Base-by-base conservation (phyloP, 2,329 filamentous ascomycete species). In the Macroventuria anomochaeta region DNA sequence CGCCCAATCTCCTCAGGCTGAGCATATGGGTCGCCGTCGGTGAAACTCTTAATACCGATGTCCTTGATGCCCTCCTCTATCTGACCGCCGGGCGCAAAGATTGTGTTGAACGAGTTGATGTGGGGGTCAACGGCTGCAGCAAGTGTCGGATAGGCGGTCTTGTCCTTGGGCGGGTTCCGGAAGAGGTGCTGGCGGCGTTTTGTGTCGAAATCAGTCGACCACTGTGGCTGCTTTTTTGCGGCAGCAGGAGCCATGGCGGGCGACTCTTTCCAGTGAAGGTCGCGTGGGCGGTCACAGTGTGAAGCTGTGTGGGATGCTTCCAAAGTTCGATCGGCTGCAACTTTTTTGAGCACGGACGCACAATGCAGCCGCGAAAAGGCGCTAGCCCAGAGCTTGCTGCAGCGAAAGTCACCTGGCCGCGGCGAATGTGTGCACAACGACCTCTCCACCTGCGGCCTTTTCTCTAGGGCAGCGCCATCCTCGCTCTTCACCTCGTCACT, bases 51-150 rank as follows among this genome's bases (percentile, higher is more conserved):
- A 59, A 85, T 89, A 68, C 93, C 95, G 77, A 99, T 97, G 72
- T 99, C 95, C 69, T 85, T 85, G 56, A 97, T 75, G 11, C 84
- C 92, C 61, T 91, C 87, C 42, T 89, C 85, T 47, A 99, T 74
- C 46, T 88, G 80, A 46, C 90, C 91, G 75, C 88, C 83, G 53
- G 83, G 81, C 26, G 87, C 85, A 72, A 97, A 96, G 40, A 97
- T 82, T 46, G 87, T 87, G 80, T 99, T 96, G 85, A 97, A 99
- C 6, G 95, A 95, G 69, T 97, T 88, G 66, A 97, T 89, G 76
- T 99, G 95, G 42, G 95, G 95, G 62, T 90, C 83, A 55, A 97
- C 87, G n/a, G 93, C 90, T 57, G 85, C 84, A 67, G 93, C 88
- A 40, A 99, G 85, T 18, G 89, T 84, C 12, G 95, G 95, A 71